phyloP scores from a whole-genome alignment of 2,329 filamentous ascomycete genomes.

The Didymella pinodella region DNA sequence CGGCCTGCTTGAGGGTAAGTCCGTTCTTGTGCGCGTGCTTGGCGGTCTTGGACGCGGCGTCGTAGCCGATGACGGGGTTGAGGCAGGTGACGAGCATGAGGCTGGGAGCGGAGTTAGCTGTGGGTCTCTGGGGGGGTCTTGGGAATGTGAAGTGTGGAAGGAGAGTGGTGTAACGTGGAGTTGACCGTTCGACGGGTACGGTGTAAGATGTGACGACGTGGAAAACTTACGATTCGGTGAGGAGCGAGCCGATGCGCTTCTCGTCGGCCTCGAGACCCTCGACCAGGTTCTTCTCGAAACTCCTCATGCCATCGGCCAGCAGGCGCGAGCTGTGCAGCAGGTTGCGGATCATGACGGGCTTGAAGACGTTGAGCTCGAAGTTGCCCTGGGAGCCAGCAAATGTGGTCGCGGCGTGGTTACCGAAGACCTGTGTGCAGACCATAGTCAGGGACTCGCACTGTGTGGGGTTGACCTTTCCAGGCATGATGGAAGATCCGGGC shows the following conservation, averaged over 20 bases:
- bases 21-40: slow-evolving; percentile 98
- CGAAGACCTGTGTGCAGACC: slow-evolving; percentile 97
- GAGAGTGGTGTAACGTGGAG: too few relatives aligned
- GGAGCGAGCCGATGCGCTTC: slow-evolving; percentile 84
- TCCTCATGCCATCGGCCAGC: slow-evolving; percentile 89
- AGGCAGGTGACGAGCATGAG: slow-evolving; percentile 95
- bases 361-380: slow-evolving; percentile 99
- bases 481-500: slow-evolving; percentile 98
- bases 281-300: slow-evolving; percentile 93
- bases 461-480: slow-evolving; percentile 98
- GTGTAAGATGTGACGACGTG: background rate
- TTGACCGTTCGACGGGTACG: too few relatives aligned
- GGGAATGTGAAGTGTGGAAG: too few relatives aligned
- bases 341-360: slow-evolving; percentile 95
- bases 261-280: slow-evolving; percentile 90
- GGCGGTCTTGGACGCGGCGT: slow-evolving; percentile 46
- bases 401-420: slow-evolving; percentile 92
- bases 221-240: slow-evolving; percentile 85
- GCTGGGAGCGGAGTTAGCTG: slow-evolving; percentile 55
- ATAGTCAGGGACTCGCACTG: slow-evolving; percentile 98
- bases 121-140: too few relatives aligned
- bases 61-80: slow-evolving; percentile 42
- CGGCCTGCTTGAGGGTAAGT: slow-evolving; percentile 88
- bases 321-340: slow-evolving; percentile 90
- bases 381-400: slow-evolving; percentile 97